Evolutionary conservation across 228 moss, liverwort and hornwort species (phyloP).

Genomic region (Sphagnum magellanicum): DNA sequence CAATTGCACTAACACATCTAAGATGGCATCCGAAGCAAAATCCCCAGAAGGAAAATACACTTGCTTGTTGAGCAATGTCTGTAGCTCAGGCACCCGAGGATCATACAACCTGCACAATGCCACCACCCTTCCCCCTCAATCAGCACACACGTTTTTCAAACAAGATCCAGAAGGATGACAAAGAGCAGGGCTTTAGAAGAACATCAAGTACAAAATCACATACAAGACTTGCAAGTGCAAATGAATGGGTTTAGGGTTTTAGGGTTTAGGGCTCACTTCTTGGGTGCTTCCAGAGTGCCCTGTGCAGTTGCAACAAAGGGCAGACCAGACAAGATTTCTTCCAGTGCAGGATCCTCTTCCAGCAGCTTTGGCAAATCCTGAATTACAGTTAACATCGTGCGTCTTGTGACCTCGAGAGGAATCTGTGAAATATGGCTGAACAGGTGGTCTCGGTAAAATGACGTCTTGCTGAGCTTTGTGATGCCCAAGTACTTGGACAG

Average conservation of each 20-base stretch:
- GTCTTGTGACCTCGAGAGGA: constrained; percentile 47
- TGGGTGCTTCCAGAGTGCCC: constrained; percentile 63
- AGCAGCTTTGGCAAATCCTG: constrained; percentile 49
- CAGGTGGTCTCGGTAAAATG: constrained; percentile 62
- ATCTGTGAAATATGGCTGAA: constrained; percentile 60
- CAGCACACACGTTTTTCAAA: no score
- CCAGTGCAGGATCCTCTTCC: constrained; percentile 52
- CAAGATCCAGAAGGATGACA: no score
- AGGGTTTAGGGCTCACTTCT: constrained; percentile 30
- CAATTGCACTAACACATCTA: constrained; percentile 61
- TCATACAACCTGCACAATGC: constrained; percentile 64
- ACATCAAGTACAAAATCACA: no score
- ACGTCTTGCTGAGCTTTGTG: constrained; percentile 49
- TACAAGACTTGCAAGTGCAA: no score
- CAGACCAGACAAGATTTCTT: constrained; percentile 34
- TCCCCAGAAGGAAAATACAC: constrained; percentile 65
- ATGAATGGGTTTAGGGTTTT: no score
- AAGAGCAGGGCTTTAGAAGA: no score
- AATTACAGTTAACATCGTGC: constrained; percentile 62
- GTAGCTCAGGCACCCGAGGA: constrained; percentile 72
- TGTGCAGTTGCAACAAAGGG: constrained; percentile 70
- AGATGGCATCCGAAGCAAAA: constrained; percentile 41
- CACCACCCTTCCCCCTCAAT: no score
- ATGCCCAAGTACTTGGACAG: constrained; percentile 57
- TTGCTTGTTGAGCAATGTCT: constrained; percentile 72